Conservation (phyloP, 192 early-diverging fungal genomes). For the Kappamyces sp. region DNA sequence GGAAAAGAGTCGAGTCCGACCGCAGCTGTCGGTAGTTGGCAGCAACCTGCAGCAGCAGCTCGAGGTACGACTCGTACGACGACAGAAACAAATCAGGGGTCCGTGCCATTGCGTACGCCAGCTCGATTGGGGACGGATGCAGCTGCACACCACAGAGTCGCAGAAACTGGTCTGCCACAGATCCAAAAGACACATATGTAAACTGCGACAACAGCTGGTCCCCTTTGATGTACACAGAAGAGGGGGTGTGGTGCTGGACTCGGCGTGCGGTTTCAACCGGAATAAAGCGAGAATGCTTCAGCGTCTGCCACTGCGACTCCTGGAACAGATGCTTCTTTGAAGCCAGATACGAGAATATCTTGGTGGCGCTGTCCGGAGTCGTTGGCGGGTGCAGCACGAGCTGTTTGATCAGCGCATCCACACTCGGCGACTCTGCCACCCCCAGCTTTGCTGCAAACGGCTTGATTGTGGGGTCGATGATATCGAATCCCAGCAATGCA, state of each 20-base stretch:
- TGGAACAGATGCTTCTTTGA: slow-evolving; percentile 46
- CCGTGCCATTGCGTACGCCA: slow-evolving; percentile 58
- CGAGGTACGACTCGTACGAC: slow-evolving; percentile 62
- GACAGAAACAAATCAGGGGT: slow-evolving; percentile 53
- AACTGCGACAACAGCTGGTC: slow-evolving; percentile 18
- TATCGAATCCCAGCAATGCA: slow-evolving; percentile 58
- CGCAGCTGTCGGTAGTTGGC: slow-evolving; percentile 45
- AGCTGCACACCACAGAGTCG: slow-evolving; percentile 77
- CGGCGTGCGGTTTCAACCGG: slow-evolving; percentile 31
- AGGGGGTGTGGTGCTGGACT: slow-evolving; percentile 25
- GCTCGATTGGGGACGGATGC: slow-evolving; percentile 67
- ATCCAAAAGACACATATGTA: slow-evolving; percentile 54
- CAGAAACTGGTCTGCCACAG: slow-evolving; percentile 67
- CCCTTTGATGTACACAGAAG: slow-evolving; percentile 30
- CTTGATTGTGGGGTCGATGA: slow-evolving; percentile 50
- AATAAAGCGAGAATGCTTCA: slow-evolving; percentile 57
- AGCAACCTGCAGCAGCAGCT: slow-evolving; percentile 66
- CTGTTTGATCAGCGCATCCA: slow-evolving; percentile 28
- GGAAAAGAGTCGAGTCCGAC: slow-evolving; percentile 35
- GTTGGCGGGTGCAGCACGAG: slow-evolving; percentile 27
- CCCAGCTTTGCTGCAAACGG: slow-evolving; percentile 57
- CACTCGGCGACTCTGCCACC: slow-evolving; percentile 52
- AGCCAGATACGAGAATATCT: slow-evolving; percentile 64
- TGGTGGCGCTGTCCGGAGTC: slow-evolving; percentile 34
- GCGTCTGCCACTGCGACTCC: slow-evolving; percentile 43